Evolutionary conservation across 352 stramenopile genomes (phyloP).

Genomic region (Phytophthora europaea): DNA sequence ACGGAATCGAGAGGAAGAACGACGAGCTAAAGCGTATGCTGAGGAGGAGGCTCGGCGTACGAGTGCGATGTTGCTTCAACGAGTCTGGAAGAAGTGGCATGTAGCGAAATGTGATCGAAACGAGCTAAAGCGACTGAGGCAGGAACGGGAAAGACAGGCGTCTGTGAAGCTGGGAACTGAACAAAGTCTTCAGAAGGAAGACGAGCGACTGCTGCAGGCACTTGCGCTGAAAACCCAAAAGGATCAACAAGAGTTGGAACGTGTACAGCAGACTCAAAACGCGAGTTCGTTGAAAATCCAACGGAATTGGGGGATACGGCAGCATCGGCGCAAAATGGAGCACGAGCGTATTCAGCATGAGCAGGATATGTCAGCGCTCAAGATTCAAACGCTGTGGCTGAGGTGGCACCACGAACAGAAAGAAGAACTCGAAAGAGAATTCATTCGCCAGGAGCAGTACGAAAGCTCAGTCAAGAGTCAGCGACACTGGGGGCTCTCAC

Average conservation of each 20-base stretch:
- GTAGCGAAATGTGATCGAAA: not conserved
- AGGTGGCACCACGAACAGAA: constrained; percentile 33
- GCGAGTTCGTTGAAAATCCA: constrained; percentile 34
- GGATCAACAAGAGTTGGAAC: constrained; percentile 16
- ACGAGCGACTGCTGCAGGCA: constrained; percentile 14
- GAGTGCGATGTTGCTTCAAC: constrained; percentile 15
- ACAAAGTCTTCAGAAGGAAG: constrained; percentile 3
- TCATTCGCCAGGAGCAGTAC: constrained; percentile 37
- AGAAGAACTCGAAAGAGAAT: constrained; percentile 34
- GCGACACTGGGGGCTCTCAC: constrained; percentile 27
- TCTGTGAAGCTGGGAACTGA: not conserved
- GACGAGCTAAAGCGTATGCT: not conserved
- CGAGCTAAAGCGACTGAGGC: not conserved
- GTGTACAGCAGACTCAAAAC: constrained; percentile 12
- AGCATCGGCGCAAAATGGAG: constrained; percentile 36
- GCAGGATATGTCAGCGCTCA: constrained; percentile 35
- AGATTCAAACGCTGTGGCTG: constrained; percentile 37
- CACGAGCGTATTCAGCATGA: constrained; percentile 25
- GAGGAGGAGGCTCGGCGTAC: not conserved
- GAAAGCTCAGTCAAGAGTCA: constrained; percentile 40
- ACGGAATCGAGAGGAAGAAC: constrained; percentile 9
- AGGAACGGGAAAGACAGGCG: not conserved
- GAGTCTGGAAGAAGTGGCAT: constrained; percentile 18
- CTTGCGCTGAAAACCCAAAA: not conserved
- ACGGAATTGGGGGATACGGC: constrained; percentile 25